A percentile compares a stretch with the other conserved stretches of the same genome.
Evolutionary conservation across 2,329 filamentous ascomycete species (phyloP).

Genomic region (Sarocladium oryzae): DNA sequence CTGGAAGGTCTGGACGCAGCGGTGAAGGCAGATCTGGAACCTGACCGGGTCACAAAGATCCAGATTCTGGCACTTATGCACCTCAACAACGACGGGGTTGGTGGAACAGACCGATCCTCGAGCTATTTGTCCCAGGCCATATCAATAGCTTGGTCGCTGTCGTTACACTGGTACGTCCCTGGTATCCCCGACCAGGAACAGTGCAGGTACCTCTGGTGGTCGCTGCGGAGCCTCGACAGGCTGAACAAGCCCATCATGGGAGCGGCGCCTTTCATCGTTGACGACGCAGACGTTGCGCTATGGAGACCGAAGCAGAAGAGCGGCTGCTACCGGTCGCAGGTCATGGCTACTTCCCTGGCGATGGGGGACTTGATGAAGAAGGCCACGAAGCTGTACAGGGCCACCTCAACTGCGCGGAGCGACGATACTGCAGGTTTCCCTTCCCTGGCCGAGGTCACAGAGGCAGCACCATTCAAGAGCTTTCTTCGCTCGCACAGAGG

Average conservation of each 20-base stretch:
- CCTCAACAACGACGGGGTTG: constrained; percentile 18
- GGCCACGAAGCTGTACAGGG: constrained; percentile 16
- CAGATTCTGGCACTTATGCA: constrained; percentile 20
- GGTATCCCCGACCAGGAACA: constrained; percentile 13
- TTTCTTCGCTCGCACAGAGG: constrained; percentile 15
- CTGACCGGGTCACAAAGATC: constrained; percentile 17
- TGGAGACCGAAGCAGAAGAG: constrained; percentile 1
- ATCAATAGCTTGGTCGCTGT: constrained; percentile 20
- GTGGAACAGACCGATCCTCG: constrained; percentile 18
- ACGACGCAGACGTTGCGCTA: constrained; percentile 16
- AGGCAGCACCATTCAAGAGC: not conserved
- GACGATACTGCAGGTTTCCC: constrained; percentile 15
- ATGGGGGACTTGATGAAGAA: constrained; percentile 15
- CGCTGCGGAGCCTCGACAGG: constrained; percentile 15
- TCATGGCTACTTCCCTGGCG: constrained; percentile 11
- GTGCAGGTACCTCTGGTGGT: constrained; percentile 16
- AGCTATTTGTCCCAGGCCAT: constrained; percentile 19
- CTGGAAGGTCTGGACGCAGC: constrained; percentile 18
- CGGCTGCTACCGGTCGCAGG: constrained; percentile 12
- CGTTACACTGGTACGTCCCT: constrained; percentile 15
- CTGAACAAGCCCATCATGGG: constrained; percentile 18
- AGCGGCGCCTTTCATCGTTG: constrained; percentile 16
- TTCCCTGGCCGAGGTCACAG: constrained; percentile 9
- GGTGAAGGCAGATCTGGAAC: constrained; percentile 19
- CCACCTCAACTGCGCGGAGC: constrained; percentile 11